A percentile compares a stretch with the other conserved stretches of the same genome.
These are phyloP conservation scores for Cordyceps fumosorosea DNA, from an alignment of 2,329 filamentous ascomycete species.

Conservation along the genomic window DNA sequence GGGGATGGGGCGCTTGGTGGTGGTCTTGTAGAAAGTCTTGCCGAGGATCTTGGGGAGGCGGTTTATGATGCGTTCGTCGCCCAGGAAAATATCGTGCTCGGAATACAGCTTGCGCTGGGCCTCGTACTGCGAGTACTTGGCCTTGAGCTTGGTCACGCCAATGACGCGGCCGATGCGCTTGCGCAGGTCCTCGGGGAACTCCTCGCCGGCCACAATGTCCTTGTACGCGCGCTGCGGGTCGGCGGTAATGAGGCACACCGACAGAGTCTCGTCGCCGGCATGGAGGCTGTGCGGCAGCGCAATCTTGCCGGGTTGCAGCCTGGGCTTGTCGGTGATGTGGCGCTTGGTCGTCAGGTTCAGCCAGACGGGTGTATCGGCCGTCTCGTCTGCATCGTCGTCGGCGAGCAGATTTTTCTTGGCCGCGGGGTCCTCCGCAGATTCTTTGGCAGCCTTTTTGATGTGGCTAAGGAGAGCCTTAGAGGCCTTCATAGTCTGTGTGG, in stretches of 20 bases:
- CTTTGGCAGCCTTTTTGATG: constrained; percentile 50
- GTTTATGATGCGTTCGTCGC: constrained; percentile 77
- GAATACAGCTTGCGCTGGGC: constrained; percentile 72
- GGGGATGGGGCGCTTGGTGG: constrained; percentile 79
- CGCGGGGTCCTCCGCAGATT: constrained; percentile 36
- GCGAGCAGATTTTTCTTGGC: constrained; percentile 52
- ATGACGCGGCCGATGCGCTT: constrained; percentile 70
- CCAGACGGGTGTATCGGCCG: constrained; percentile 50
- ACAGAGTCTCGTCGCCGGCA: constrained; percentile 47
- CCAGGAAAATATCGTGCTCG: constrained; percentile 91
- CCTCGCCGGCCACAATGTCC: constrained; percentile 69
- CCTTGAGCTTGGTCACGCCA: constrained; percentile 69
- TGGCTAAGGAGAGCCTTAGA: constrained; percentile 56
- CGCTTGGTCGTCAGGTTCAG: constrained; percentile 59
- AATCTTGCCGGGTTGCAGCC: constrained; percentile 80
- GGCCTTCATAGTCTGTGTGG: constrained; percentile 52
- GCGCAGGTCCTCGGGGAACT: constrained; percentile 61
- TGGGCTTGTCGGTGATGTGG: constrained; percentile 64
- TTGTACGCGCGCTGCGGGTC: constrained; percentile 81
- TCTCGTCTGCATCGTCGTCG: constrained; percentile 37
- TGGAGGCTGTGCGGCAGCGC: constrained; percentile 68
- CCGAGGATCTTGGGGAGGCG: constrained; percentile 71
- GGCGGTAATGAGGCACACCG: constrained; percentile 82
- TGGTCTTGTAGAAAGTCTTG: constrained; percentile 86
- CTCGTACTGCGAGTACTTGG: constrained; percentile 87